phyloP scores from a whole-genome alignment of 192 early-diverging fungal genomes.

The Backusella luteola region DNA sequence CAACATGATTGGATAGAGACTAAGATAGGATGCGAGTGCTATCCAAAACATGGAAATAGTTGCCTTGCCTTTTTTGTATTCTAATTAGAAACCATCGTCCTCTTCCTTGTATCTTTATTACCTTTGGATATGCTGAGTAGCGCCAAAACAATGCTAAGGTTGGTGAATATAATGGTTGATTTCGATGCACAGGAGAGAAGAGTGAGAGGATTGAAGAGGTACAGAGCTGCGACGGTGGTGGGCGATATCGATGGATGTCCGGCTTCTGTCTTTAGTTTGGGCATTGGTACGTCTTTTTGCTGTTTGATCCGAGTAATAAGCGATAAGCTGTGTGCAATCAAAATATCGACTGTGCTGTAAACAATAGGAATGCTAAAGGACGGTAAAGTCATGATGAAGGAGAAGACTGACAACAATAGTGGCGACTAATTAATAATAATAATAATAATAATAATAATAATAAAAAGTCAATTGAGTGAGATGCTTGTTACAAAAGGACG shows the following conservation, averaged over 20 bases:
- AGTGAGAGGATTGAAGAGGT: slow-evolving; percentile 85
- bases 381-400: slow-evolving; percentile 55
- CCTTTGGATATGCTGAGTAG: slow-evolving; percentile 46
- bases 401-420: slow-evolving; percentile 73
- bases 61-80: slow-evolving; percentile 19
- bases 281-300: background rate
- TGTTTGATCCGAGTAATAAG: slow-evolving; percentile 53
- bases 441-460: too few relatives aligned
- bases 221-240: slow-evolving; percentile 35
- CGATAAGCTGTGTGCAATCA: slow-evolving; percentile 58
- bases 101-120: background rate
- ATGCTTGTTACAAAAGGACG: background rate
- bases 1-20: slow-evolving; percentile 86
- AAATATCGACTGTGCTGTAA: slow-evolving; percentile 65
- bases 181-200: slow-evolving; percentile 71
- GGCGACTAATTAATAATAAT: slow-evolving; percentile 50
- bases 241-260: slow-evolving; percentile 19
- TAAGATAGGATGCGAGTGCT: slow-evolving; percentile 80
- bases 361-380: slow-evolving; percentile 45
- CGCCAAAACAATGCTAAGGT: slow-evolving; percentile 70
- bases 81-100: background rate
- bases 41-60: slow-evolving; percentile 64
- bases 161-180: slow-evolving; percentile 76
- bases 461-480: background rate
- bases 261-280: slow-evolving; percentile 29